Conservation (phyloP, 1,139 yeast genomes). For the Nakaseomyces kungkrabaensis region DNA sequence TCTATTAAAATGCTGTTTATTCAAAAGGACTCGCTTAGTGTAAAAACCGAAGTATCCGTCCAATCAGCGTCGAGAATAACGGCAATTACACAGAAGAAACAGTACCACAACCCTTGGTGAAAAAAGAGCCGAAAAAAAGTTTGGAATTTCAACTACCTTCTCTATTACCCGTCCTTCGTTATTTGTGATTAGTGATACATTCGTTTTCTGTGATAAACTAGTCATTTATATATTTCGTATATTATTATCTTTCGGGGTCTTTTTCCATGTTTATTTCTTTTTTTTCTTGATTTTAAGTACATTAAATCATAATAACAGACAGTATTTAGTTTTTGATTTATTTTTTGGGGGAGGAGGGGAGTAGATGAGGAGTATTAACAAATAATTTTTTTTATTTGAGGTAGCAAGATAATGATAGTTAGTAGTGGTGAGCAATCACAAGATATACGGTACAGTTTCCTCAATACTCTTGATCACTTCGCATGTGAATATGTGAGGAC, state of each 20-base stretch:
- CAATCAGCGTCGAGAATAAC: conserved; percentile 2
- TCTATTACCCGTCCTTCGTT: no score
- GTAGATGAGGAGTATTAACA: not conserved
- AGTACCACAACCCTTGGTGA: no score
- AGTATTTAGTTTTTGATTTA: no score
- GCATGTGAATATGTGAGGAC: conserved; percentile 41
- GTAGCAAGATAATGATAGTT: not conserved
- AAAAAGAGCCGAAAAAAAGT: not conserved
- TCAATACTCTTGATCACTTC: conserved; percentile 35
- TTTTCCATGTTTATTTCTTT: no score
- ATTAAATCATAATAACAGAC: no score
- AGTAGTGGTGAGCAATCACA: not conserved
- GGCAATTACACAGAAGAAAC: not conserved
- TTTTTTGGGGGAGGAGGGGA: not conserved
- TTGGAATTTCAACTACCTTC: no score
- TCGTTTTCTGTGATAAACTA: no score
- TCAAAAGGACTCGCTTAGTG: not conserved
- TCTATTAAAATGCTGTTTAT: no score
- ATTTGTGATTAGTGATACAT: no score
- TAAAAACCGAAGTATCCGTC: not conserved
- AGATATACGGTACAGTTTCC: conserved; percentile 25
- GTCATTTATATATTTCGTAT: no score
- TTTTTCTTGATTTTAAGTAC: no score
- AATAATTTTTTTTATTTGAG: not conserved
- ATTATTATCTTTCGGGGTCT: no score